Percentiles rank a stretch among this genome's conserved stretches.
phyloP scores from a whole-genome alignment of 1,139 yeast species.

The Diutina neorugosa region DNA sequence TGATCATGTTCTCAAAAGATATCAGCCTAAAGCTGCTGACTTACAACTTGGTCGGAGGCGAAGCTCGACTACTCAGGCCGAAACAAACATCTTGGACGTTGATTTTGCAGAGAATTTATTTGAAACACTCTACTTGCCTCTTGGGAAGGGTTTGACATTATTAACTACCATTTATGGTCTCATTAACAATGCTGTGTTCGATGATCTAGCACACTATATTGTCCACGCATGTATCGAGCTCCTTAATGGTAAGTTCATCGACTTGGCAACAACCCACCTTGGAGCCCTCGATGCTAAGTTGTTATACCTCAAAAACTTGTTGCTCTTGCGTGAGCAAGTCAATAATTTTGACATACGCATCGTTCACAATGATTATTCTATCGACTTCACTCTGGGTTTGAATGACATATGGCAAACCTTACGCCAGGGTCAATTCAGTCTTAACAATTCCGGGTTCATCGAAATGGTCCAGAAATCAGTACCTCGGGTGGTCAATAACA shows the following conservation, averaged over 20 bases:
- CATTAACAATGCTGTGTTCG: constrained; percentile 66
- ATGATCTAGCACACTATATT: constrained; percentile 79
- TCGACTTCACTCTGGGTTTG: constrained; percentile 69
- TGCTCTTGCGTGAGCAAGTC: constrained; percentile 59
- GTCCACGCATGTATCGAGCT: constrained; percentile 64
- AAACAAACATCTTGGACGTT: constrained; percentile 13
- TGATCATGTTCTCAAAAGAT: constrained; percentile 54
- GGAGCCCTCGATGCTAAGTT: constrained; percentile 47
- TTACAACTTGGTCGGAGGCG: constrained; percentile 44
- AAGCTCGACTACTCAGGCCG: constrained; percentile 10
- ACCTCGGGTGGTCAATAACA: constrained; percentile 74
- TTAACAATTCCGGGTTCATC: constrained; percentile 30
- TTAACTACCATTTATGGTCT: constrained; percentile 73
- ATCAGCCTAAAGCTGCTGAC: constrained; percentile 58
- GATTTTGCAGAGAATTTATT: constrained; percentile 30
- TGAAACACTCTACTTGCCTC: constrained; percentile 58
- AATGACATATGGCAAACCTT: constrained; percentile 43
- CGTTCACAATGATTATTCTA: constrained; percentile 55
- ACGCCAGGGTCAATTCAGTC: constrained; percentile 21
- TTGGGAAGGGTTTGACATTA: constrained; percentile 57
- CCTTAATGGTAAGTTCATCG: constrained; percentile 41
- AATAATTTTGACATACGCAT: constrained; percentile 73
- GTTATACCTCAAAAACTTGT: constrained; percentile 59
- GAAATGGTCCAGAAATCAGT: constrained; percentile 57
- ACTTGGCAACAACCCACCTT: constrained; percentile 25